Conservation (phyloP, 2,329 filamentous ascomycete species). For the Dothideomycetidae sp. region DNA sequence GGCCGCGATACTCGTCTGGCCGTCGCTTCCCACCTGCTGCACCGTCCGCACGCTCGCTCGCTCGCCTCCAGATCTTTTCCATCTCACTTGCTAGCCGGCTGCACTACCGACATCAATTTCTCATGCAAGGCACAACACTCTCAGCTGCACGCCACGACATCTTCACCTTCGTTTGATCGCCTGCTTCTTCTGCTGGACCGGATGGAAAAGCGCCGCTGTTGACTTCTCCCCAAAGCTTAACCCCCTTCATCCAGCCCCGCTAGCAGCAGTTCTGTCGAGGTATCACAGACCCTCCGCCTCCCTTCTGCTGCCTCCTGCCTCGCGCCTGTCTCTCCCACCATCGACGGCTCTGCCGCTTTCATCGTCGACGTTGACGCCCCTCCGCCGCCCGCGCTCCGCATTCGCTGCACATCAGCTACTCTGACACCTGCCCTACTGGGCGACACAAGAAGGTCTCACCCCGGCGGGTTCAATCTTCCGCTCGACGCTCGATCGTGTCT, state of each 20-base stretch:
- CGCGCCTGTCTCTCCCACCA: background rate
- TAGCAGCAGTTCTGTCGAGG: background rate
- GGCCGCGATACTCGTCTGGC: no score
- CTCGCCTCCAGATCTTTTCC: background rate
- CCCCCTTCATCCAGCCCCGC: background rate
- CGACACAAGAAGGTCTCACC: background rate
- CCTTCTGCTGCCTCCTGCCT: background rate
- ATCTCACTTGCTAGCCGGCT: no score
- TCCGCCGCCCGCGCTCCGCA: background rate
- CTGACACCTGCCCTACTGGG: background rate
- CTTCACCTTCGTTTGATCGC: background rate
- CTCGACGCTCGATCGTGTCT: background rate
- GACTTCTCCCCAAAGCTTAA: background rate
- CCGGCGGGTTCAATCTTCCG: no score
- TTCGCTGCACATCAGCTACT: background rate
- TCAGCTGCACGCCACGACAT: no score
- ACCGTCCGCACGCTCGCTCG: no score
- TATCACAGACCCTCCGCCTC: background rate
- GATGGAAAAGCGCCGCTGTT: background rate
- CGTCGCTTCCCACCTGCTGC: no score
- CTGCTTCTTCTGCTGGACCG: no score
- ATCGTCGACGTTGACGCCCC: background rate
- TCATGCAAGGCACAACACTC: background rate
- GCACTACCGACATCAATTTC: no score
- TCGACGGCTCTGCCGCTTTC: background rate